phyloP scores from a whole-genome alignment of 2,329 filamentous ascomycete species.

The Penicillium sp. region DNA sequence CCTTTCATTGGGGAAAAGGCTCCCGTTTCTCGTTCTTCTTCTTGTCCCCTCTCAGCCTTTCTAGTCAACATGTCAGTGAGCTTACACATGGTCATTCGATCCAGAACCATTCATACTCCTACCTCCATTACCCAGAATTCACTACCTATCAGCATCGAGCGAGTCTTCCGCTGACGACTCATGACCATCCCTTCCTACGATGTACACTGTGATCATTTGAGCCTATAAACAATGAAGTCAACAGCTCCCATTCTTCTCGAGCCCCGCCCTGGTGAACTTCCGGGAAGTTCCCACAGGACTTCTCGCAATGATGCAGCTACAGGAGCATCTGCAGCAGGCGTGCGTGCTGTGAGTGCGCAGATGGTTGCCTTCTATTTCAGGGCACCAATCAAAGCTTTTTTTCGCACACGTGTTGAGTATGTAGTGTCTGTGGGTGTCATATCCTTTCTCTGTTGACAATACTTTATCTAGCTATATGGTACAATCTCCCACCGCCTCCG shows the following conservation, averaged over 20 bases:
- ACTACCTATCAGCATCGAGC: background rate
- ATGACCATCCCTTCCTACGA: background rate
- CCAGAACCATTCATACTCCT: background rate
- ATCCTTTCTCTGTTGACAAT: conserved; percentile 17
- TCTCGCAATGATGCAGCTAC: conserved; percentile 59
- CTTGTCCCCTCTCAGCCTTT: background rate
- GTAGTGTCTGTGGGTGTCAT: conserved; percentile 29
- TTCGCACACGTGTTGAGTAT: conserved; percentile 85
- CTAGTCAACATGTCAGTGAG: background rate
- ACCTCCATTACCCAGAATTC: background rate
- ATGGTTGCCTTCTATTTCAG: conserved; percentile 87
- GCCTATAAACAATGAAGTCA: conserved; percentile 1
- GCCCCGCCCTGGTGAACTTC: conserved; percentile 16
- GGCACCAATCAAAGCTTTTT: conserved; percentile 87
- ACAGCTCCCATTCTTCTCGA: conserved; percentile 20
- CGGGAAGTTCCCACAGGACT: conserved; percentile 36
- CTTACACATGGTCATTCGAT: background rate
- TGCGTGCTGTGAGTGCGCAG: conserved; percentile 78
- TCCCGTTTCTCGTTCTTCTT: background rate
- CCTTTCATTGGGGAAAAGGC: background rate
- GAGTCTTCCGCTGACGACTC: background rate
- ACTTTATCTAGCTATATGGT: conserved; percentile 49
- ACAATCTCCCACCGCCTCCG: conserved; percentile 18
- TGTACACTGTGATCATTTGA: background rate
- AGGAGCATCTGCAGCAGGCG: conserved; percentile 79